Evolutionary conservation across 257 asterid species (phyloP), one percentile per base, ranked within the genome.

Genomic region (Nicotiana undulata): DNA sequence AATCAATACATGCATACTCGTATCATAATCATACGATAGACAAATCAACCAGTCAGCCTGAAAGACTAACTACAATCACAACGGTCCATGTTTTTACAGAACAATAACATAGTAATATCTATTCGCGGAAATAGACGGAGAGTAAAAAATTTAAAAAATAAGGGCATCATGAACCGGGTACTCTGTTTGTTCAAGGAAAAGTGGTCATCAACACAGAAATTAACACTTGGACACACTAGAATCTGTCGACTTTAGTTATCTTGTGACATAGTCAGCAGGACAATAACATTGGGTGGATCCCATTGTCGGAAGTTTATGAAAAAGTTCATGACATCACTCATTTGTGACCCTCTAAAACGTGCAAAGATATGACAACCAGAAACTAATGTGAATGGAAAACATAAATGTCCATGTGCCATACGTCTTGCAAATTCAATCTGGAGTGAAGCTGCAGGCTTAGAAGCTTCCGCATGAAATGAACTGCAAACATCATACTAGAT

Each of bases 301-400:
- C 81, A 74, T 52, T 40, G 61, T 70, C 24, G 53, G 77, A 53
- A 67, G 66, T 40, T 37, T 37, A 37, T 37, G 46, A 37, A 0
- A 37, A 37, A 7, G 10, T 40, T 40, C 46, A 40, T 40, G 68
- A 64, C 87, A 82, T 82, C 83, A 63, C 77, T 34, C 52, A 13
- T 55, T 80, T 80, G 65, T 76, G 75, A 40, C 44, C 56, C 83
- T 85, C 72, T 80, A 59, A 81, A 82, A 75, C 75, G 75, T 46
- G 77, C 76, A 84, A 85, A 76, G 79, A 76, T 79, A 81, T 60
- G 74, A 70, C 58, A 81, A 66, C 85, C 85, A 78, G 60, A 85
- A 72, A 85, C 80, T 83, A 44, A 26, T 18, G 20, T 24, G 81
- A 68, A 79, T 74, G 78, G 31, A 81, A 70, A 67, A 74, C 55